Conservation (phyloP, 495 filamentous ascomycete genomes). For the Cercophora samala region DNA sequence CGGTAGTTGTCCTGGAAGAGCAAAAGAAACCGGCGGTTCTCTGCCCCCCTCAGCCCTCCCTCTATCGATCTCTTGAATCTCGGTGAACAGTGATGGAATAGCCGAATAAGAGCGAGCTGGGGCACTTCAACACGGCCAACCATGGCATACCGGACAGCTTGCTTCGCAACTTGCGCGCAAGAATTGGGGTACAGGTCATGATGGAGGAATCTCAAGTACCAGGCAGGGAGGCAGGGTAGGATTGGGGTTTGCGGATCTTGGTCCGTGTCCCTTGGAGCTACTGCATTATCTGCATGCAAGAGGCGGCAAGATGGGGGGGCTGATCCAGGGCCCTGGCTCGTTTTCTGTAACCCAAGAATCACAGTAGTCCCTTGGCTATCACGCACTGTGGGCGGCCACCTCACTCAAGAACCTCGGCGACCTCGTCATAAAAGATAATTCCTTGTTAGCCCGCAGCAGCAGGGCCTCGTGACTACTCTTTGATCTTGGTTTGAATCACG, state of each 20-base stretch:
- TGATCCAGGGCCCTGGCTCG: slow-evolving; percentile 5
- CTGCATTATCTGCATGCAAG: slow-evolving; percentile 11
- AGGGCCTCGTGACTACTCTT: background rate
- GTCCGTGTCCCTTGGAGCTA: slow-evolving; percentile 6
- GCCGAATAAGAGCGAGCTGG: background rate
- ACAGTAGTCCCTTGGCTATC: background rate
- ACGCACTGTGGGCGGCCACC: background rate
- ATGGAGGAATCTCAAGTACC: background rate
- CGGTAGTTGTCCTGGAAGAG: background rate
- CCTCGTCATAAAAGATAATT: background rate
- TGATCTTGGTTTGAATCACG: background rate
- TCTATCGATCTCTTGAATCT: background rate
- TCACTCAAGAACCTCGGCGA: background rate
- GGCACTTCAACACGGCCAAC: background rate
- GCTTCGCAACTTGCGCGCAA: background rate
- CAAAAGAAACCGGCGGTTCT: background rate
- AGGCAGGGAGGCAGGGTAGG: too few relatives aligned
- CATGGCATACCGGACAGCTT: background rate
- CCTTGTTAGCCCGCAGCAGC: background rate
- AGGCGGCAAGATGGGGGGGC: background rate
- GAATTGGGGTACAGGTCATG: background rate
- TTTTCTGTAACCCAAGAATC: slow-evolving; percentile 2
- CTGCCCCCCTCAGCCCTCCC: background rate
- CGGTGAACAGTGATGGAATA: background rate
- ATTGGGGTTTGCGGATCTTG: slow-evolving; percentile 1